A percentile compares a stretch with the other conserved stretches of the same genome.
Evolutionary conservation across 176 grass and related monocot species (phyloP).

Genomic region (Avena atlantica): DNA sequence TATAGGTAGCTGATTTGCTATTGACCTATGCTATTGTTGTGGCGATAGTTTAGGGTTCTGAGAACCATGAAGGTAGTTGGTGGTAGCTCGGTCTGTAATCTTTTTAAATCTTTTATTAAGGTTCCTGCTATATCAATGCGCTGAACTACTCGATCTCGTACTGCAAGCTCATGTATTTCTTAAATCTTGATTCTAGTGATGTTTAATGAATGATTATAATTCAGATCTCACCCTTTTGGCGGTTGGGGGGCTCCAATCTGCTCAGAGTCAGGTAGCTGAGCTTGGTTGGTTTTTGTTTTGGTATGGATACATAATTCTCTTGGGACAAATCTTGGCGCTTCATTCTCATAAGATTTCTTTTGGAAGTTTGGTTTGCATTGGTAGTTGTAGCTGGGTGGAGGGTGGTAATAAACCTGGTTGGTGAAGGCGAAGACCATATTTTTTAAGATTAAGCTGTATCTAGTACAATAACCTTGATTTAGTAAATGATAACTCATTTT

Average conservation of each 20-base stretch:
- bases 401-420: slow-evolving; percentile 16
- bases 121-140: slow-evolving; percentile 30
- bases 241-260: background rate
- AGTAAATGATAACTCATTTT: background rate
- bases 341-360: background rate
- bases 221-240: slow-evolving; percentile 9
- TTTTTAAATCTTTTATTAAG: background rate
- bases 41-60: slow-evolving; percentile 40
- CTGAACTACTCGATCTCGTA: slow-evolving; percentile 14
- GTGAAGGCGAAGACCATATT: background rate
- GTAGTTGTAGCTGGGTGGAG: background rate
- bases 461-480: background rate
- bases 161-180: slow-evolving; percentile 10
- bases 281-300: slow-evolving; percentile 20
- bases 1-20: background rate
- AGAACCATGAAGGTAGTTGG: slow-evolving; percentile 16
- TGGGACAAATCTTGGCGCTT: slow-evolving; percentile 14
- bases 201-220: slow-evolving; percentile 4
- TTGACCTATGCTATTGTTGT: background rate
- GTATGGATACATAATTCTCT: slow-evolving; percentile 19
- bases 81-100: background rate
- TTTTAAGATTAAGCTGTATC: background rate
- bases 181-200: slow-evolving; percentile 20
- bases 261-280: background rate
- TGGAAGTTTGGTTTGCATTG: background rate